These are phyloP conservation scores for Metschnikowia lochheadii DNA, from an alignment of 805 yeast species.

Conservation along the genomic window DNA sequence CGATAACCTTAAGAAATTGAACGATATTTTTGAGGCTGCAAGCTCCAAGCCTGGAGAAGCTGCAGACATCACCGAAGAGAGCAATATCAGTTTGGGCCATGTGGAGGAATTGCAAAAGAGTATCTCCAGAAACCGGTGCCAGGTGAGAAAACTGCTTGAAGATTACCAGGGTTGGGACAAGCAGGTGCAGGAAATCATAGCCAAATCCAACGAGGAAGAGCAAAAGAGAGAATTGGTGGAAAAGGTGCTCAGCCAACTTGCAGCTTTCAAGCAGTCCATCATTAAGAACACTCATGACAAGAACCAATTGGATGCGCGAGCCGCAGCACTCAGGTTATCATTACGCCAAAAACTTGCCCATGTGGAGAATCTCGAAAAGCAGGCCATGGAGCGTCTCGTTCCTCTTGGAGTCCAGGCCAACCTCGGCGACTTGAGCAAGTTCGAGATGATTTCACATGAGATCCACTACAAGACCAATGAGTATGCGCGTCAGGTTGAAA, in stretches of 20 bases:
- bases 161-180: slow-evolving; percentile 2
- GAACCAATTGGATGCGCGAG: slow-evolving; percentile 31
- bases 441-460: slow-evolving; percentile 28
- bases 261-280: slow-evolving; percentile 14
- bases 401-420: slow-evolving; percentile 29
- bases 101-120: slow-evolving; percentile 9
- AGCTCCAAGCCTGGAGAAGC: slow-evolving; percentile 5
- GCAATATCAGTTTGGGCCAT: slow-evolving; percentile 18
- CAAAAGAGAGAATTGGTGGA: slow-evolving; percentile 11
- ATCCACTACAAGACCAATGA: slow-evolving; percentile 20
- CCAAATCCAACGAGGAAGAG: background rate
- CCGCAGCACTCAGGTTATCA: slow-evolving; percentile 21
- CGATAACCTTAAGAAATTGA: slow-evolving; percentile 17
- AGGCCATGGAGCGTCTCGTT: slow-evolving; percentile 25
- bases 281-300: slow-evolving; percentile 14
- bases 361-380: slow-evolving; percentile 22
- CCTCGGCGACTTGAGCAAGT: slow-evolving; percentile 21
- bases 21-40: slow-evolving; percentile 13
- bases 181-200: slow-evolving; percentile 8
- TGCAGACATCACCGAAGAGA: slow-evolving; percentile 11
- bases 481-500: slow-evolving; percentile 7
- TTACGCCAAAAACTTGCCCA: slow-evolving; percentile 26
- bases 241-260: slow-evolving; percentile 25
- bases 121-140: background rate
- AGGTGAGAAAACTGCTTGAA: slow-evolving; percentile 2